Evolutionary conservation across 352 stramenopile species (phyloP), one percentile per base, ranked within the genome.

Genomic region (Globisporangium nodosum): DNA sequence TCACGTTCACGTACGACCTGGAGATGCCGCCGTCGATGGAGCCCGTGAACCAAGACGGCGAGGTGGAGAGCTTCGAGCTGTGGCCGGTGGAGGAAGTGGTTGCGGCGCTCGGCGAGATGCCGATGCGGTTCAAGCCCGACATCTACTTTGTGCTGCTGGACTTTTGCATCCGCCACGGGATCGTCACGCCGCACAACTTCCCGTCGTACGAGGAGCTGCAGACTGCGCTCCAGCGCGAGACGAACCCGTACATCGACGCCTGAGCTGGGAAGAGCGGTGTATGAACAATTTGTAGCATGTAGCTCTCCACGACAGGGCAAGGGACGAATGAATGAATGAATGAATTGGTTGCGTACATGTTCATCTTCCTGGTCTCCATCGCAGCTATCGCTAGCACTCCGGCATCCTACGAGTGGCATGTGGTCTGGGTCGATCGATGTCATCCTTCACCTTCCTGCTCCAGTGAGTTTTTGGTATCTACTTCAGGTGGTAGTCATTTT

Each of bases 1-100:
- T 65, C 15, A 89, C 88, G 81, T 73, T 87, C 53, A 64, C 84
- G 21, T 91, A 74, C 49, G 81, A 89, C 51, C 58, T 89, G 48
- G 74, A 85, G 50, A 48, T 91, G 31, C 73, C 81, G 12, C 16
- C 13, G 0, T 63, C 63, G 11, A 49, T 86, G 52, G 52, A 59
- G 31, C 78, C 73, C 12, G 56, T 56, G n/a, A 89, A 84, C 51
- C 59, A 69, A 40, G 81, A 88, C 52, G 65, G 71, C 24, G 81
- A 90, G 49, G 81, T 90, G 35, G 74, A 85, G 57, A 63, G 55
- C 30, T 90, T 91, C 51, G 71, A 81, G 42, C 61, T 85, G 24
- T 78, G 80, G 63, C 49, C 64, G 0, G 64, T 88, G 2, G 42
- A 64, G 0, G 71, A 85, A 20, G 61, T 71, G n/a, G 40, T 87